Base-by-base conservation (phyloP, 805 yeast genomes). In the Lachancea quebecensis region DNA sequence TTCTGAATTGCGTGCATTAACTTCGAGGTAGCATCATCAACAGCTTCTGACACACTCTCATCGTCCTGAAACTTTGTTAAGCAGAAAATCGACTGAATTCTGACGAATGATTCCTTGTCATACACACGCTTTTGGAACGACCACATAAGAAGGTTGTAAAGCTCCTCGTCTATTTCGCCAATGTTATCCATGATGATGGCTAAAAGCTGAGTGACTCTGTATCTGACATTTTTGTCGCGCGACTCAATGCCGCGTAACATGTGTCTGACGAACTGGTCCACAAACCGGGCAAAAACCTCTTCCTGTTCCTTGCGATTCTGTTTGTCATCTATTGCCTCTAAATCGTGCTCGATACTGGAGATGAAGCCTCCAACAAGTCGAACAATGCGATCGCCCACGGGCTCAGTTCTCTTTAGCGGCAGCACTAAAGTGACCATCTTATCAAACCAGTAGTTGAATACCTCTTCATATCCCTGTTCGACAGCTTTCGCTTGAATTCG, bases 1-100 rank as follows among this genome's bases (percentile, higher is more conserved):
- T 82, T 77, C 55, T 79, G 82, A 54, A 87, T 69, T 0, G 81
- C 72, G n/a, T 62, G 61, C 42, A 75, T 55, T 31, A 79, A 64
- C 35, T 68, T 68, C 37, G 71, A 67, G 2, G 77, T 71, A 6
- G 79, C 78, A 47, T 71, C 71, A 46, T 72, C 71, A 28, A 69
- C 57, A 30, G 62, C 69, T 42, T 67, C 65, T 37, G 61, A 68
- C 45, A 60, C 57, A 41, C 60, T 57, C 41, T 55, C 54, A 36
- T 72, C 76, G 28, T 74, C 77, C 62, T 90, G 96, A 53, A 91
- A 81, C 46, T 89, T 71, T 0, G 95, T 78, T 34, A 89, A 65
- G 11, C 95, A 84, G 31, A 83, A 75, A 0, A 86, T 80, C 0
- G 97, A 95, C 63, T 86, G 93, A n/a, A 82, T 72, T 54, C 99